phyloP scores from a whole-genome alignment of 352 stramenopile species.

The Phytophthora megakarya region DNA sequence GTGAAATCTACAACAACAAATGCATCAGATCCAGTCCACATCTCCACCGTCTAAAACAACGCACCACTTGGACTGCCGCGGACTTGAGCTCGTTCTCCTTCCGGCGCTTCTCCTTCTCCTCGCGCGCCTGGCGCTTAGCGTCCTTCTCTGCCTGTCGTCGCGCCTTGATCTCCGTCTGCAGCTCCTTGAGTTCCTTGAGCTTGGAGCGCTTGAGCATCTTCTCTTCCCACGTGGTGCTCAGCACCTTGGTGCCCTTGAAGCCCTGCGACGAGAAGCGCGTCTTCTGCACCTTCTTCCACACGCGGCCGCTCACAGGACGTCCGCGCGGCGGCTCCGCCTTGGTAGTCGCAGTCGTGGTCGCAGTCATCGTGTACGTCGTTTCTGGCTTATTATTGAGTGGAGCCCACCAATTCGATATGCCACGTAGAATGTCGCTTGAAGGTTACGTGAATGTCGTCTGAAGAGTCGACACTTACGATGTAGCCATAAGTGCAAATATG shows the following conservation, averaged over 20 bases:
- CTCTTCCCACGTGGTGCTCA: slow-evolving; percentile 89
- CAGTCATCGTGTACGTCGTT: slow-evolving; percentile 22
- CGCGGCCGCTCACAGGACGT: slow-evolving; percentile 71
- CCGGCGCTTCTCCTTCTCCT: slow-evolving; percentile 88
- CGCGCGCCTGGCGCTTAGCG: slow-evolving; percentile 72
- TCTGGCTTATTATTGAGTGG: slow-evolving; percentile 37
- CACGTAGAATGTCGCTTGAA: slow-evolving; percentile 10
- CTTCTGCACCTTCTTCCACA: slow-evolving; percentile 88
- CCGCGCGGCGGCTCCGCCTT: slow-evolving; percentile 49
- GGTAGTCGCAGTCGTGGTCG: slow-evolving; percentile 1
- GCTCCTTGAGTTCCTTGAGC: slow-evolving; percentile 82
- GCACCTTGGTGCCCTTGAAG: slow-evolving; percentile 76
- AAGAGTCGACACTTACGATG: no score
- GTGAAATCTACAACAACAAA: slow-evolving; percentile 62
- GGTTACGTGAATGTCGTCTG: no score
- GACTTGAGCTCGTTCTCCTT: slow-evolving; percentile 92
- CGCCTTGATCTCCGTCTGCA: slow-evolving; percentile 85
- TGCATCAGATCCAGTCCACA: slow-evolving; percentile 11
- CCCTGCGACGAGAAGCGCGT: slow-evolving; percentile 73
- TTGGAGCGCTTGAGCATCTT: slow-evolving; percentile 82
- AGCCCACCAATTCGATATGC: slow-evolving; percentile 14
- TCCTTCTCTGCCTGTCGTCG: slow-evolving; percentile 72
- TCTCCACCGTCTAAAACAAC: slow-evolving; percentile 17
- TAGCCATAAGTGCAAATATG: slow-evolving; percentile 12
- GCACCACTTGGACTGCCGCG: slow-evolving; percentile 83